Base-by-base conservation (phyloP, 148 eudicot species). In the Silene uniflora region DNA sequence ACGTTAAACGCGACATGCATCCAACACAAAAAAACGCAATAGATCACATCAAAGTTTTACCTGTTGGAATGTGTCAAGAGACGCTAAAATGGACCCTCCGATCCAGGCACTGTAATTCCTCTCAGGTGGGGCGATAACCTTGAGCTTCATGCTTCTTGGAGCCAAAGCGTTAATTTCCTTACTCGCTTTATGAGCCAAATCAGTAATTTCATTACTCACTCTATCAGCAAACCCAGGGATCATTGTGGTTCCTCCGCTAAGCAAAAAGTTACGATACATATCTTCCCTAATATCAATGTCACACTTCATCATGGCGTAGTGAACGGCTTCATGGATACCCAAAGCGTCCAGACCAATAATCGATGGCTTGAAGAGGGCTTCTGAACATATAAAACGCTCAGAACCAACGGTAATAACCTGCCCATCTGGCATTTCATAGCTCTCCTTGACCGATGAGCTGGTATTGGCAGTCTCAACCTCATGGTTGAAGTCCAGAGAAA, bases 181-280 rank as follows among this genome's bases (percentile, higher is more conserved):
- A 85, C 82, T 86, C 86, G 84, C 84, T 79, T 86, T 87, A 73
- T 87, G 88, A 73, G 84, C 88, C 80, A 87, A 85, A 7, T 88
- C 86, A 0, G 83, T 52, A 13, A 52, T 13, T 52, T 52, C 56
- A 5, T 87, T 87, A 85, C 82, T 86, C 89, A 86, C 86, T 79
- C 88, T 87, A 73, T 87, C 88, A 73, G 84, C 88, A 81, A 87
- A 85, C 7, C 90, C 88, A 0, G 83, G 77, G 81, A 87, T 85
- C 91, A 88, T 88, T 10, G 89, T 88, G 62, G 91, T 81, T 42
- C 90, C 90, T 68, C 87, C 89, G 80, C 89, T 87, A 63, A 87
- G 87, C 19, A 87, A 87, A 72, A 87, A 84, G 77, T 86, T 86
- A 13, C 89, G 56, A 25, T 83, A 83, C 71, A 86, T 69, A 73